A percentile compares a stretch with the other conserved stretches of the same genome.
Conservation (phyloP, 805 yeast species). For the Lipomyces spencermartinsiae region DNA sequence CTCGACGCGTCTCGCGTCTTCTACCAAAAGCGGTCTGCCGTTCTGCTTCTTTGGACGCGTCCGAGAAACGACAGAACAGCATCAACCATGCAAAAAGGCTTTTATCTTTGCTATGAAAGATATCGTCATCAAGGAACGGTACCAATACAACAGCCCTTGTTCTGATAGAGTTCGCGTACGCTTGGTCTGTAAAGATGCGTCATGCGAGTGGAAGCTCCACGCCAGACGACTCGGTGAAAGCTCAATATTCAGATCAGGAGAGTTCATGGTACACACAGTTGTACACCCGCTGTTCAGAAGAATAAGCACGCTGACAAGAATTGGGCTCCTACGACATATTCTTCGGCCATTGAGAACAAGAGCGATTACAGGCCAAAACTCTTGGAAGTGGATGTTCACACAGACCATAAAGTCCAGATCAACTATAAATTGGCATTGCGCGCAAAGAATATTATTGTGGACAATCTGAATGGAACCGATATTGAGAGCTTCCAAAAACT, state of each 20-base stretch:
- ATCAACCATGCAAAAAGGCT: too few relatives aligned
- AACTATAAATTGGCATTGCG: background rate
- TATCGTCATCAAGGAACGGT: too few relatives aligned
- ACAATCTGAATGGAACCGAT: background rate
- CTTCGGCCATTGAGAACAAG: background rate
- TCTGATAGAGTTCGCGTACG: too few relatives aligned
- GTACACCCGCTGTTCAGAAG: background rate
- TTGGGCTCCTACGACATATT: background rate
- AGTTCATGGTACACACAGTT: background rate
- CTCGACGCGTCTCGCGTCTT: too few relatives aligned
- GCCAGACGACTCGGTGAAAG: conserved; percentile 9
- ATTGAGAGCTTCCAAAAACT: conserved; percentile 1
- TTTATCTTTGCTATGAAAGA: too few relatives aligned
- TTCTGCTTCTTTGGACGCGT: too few relatives aligned
- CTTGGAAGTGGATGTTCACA: background rate
- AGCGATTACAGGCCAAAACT: background rate
- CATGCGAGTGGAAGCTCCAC: background rate
- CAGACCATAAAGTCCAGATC: background rate
- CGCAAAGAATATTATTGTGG: background rate
- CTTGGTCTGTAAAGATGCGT: background rate
- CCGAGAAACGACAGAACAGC: too few relatives aligned
- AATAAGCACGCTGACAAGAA: conserved; percentile 6
- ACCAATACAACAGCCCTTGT: too few relatives aligned
- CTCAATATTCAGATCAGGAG: conserved; percentile 2
- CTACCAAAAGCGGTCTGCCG: too few relatives aligned